Base-by-base conservation (phyloP, 1,284 basidiomycete genomes). In the Apiotrichum mycotoxinovorans region DNA sequence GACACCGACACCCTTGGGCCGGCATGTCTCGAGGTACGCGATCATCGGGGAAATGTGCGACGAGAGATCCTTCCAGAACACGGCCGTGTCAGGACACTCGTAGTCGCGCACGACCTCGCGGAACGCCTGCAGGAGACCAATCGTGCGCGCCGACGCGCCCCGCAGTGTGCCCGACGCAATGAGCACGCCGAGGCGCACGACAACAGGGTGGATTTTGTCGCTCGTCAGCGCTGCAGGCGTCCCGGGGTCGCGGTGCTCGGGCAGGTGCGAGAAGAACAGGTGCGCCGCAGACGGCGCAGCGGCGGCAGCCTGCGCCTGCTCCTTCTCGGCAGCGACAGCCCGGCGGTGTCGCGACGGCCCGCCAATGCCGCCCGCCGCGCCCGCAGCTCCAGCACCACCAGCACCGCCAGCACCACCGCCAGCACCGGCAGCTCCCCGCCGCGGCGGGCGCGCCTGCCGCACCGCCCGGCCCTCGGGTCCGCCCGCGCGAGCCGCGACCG, bases 211-310 rank as follows among this genome's bases (percentile, higher is more conserved):
- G 17, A 78, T 58, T 58, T 73, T 74, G 34, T 61, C 62, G 0
- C 57, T 54, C 11, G 56, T 54, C 38, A 73, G 57, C 1, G 74
- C 72, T 7, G 61, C 53, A 0, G 70, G 51, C 11, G 71, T 73
- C 35, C 64, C 61, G 17, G 71, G 68, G 22, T 64, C 62, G 49
- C 60, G 62, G 26, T 71, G 66, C 25, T 61, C 88, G 75, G 69
- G 84, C 82, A 66, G 88, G 89, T 78, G 96, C 86, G 64, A 95
- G 63, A 75, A 77, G 63, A 76, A 73, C 25, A 60, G 58, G 45
- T 54, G 52, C 4, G 57, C 37, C 20, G 60, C 55, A 12, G 60
- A 37, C 17, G 63, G 56, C 7, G 66, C 58, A 17, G 63, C 58
- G 15, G 64, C 49, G 22, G 54, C 56, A 27, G 62, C 50, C 18